Conservation (phyloP, 2,329 filamentous ascomycete genomes). For the Thielaviopsis punctulata region DNA sequence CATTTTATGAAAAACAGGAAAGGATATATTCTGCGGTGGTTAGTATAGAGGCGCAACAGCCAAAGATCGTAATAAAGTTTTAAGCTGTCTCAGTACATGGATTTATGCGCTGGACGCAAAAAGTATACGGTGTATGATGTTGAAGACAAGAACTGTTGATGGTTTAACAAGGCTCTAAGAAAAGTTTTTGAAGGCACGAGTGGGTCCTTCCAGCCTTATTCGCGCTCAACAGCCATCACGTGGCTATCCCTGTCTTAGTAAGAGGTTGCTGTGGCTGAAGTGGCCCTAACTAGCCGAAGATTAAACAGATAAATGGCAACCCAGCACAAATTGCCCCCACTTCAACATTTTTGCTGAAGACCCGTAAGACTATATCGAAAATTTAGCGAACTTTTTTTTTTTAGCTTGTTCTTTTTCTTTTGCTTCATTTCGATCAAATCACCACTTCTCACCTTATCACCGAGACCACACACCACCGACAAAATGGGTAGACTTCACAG, state of each 20-base stretch:
- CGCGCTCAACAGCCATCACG: not conserved
- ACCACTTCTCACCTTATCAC: constrained; percentile 11
- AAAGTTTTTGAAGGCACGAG: constrained; percentile 6
- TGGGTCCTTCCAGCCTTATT: constrained; percentile 9
- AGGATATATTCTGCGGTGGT: not conserved
- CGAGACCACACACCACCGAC: constrained; percentile 26
- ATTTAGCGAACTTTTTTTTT: constrained; percentile 10
- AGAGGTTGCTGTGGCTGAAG: not conserved
- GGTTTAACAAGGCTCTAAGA: not conserved
- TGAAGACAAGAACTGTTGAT: not conserved
- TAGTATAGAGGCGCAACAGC: not conserved
- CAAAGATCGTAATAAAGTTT: not conserved
- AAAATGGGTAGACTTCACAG: constrained; percentile 96
- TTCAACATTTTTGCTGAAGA: constrained; percentile 1
- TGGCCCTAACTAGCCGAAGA: constrained; percentile 31
- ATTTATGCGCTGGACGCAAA: not conserved
- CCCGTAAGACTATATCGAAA: constrained; percentile 9
- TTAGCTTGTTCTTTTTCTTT: too few relatives aligned
- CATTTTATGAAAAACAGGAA: not conserved
- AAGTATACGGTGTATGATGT: not conserved
- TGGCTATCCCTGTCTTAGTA: not conserved
- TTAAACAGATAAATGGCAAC: constrained; percentile 18
- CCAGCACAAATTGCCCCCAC: constrained; percentile 10
- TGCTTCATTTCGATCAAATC: constrained; percentile 9
- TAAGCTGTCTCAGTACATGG: not conserved